Evolutionary conservation across 148 eudicot genomes (phyloP), one percentile per base, ranked within the genome.

Genomic region (Linanthus parryae): DNA sequence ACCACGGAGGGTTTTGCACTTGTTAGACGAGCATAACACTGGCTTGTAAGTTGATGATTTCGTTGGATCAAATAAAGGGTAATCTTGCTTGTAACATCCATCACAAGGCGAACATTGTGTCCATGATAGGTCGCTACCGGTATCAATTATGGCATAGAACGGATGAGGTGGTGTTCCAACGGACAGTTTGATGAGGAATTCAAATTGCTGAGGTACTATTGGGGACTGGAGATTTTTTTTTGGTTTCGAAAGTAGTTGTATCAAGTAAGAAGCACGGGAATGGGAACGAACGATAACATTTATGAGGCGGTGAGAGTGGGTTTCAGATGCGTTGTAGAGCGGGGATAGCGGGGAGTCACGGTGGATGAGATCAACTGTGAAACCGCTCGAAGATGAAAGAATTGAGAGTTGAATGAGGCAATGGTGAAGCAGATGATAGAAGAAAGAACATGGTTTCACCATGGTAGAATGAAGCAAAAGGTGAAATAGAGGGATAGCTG

Each of bases 281-380:
- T 56, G 61, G 2, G 54, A 21, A 5, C 30, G 4, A 0, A 70
- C 63, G 1, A 57, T 6, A 11, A 66, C 48, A 0, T 33, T 47
- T 11, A 15, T 24, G 1, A 65, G 46, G 13, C 68, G 75, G 1
- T 72, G 64, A 0, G 22, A 42, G 4, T 5, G 48, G 2, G 74
- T 57, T 2, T 17, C 15, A 16, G 72, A 68, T 10, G 78, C 52
- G 48, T 72, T 28, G 52, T 72, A 65, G 21, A 39, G 46, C 0
- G 82, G 82, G 15, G 75, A 77, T 5, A 0, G 20, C n/a, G 63
- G 75, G 8, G 82, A 77, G 36, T 63, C 68, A 8, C 68, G 30
- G 59, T 69, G 73, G 24, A 69, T 69, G 21, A 69, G 59, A n/a
- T 69, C 56, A 1, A 18, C 16, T 2, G 48, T 55, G 11, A 55